phyloP scores from a whole-genome alignment of 495 filamentous ascomycete species.

The Talaromyces trachyspermus region DNA sequence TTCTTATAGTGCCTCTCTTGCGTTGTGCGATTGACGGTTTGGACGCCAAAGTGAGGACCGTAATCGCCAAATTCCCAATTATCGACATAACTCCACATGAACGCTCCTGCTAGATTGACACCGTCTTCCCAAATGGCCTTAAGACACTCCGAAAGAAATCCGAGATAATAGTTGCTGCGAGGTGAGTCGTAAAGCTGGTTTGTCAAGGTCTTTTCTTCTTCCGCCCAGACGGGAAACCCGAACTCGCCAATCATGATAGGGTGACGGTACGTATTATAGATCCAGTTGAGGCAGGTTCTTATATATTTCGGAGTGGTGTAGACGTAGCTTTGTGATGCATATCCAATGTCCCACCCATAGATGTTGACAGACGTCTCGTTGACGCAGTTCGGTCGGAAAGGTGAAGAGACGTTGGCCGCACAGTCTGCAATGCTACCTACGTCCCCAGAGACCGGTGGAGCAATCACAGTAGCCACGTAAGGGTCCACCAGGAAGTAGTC shows the following conservation, averaged over 20 bases:
- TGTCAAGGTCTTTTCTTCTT: conserved; percentile 20
- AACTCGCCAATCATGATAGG: conserved; percentile 33
- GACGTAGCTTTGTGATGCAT: conserved; percentile 31
- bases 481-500: conserved; percentile 43
- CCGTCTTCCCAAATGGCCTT: conserved; percentile 39
- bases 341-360: conserved; percentile 37
- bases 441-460: conserved; percentile 23
- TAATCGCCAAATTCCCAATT: conserved; percentile 43
- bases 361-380: conserved; percentile 25
- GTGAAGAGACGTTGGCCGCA: conserved; percentile 23
- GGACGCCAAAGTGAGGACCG: conserved; percentile 32
- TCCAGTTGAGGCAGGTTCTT: conserved; percentile 32
- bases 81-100: conserved; percentile 39
- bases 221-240: conserved; percentile 30
- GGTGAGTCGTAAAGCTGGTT: conserved; percentile 34
- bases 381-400: conserved; percentile 33
- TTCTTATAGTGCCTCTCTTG: conserved; percentile 36
- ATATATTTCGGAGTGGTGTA: conserved; percentile 36
- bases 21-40: conserved; percentile 33
- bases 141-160: conserved; percentile 35
- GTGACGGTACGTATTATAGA: conserved; percentile 36
- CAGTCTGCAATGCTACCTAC: conserved; percentile 31
- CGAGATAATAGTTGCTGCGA: conserved; percentile 33
- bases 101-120: conserved; percentile 35
- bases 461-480: conserved; percentile 37